Evolutionary conservation across 2,329 filamentous ascomycete species (phyloP), one percentile per base, ranked within the genome.

Genomic region (Diaporthe humulicola): DNA sequence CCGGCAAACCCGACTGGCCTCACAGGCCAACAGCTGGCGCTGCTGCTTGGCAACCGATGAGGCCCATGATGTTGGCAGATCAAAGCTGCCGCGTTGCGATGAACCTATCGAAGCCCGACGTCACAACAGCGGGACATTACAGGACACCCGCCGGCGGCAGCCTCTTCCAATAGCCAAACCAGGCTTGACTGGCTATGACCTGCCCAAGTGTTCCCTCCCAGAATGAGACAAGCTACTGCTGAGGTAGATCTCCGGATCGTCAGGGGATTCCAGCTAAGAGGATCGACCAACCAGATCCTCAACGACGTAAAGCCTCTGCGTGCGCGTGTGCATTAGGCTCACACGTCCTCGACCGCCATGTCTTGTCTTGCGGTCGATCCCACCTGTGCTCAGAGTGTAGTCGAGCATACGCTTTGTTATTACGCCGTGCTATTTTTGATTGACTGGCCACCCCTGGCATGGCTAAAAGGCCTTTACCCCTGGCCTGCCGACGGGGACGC

Each of bases 241-340:
- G n/a, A n/a, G n/a, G n/a, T n/a, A n/a, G 33, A 69, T 69, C 64
- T 69, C 48, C 64, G 36, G 64, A 69, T 69, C 64, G 64, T 54
- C 64, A 69, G 64, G 64, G 64, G 64, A 69, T 69, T 69, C 64
- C 64, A 22, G 9, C 64, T 48, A 69, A 40, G 22, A 54, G n/a
- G 19, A 36, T 19, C n/a, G 33, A 33, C 45, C 64, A 38, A 40
- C 45, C 30, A 52, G 48, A 19, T 28, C 45, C 45, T n/a, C 30
- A 12, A n/a, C 25, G 14, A 36, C 36, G 42, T 33, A 22, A 28
- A 48, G 42, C 42, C 60, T 66, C 42, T 50, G 60, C 33, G 60
- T 66, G 60, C 60, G 48, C 33, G 60, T 33, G 28, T 66, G 60
- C 60, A 66, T 66, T 66, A 66, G 42, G 28, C 58, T 36, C 57